Evolutionary conservation across 2,329 filamentous ascomycete species (phyloP), one percentile per base, ranked within the genome.

Genomic region (Cladophialophora bantiana): DNA sequence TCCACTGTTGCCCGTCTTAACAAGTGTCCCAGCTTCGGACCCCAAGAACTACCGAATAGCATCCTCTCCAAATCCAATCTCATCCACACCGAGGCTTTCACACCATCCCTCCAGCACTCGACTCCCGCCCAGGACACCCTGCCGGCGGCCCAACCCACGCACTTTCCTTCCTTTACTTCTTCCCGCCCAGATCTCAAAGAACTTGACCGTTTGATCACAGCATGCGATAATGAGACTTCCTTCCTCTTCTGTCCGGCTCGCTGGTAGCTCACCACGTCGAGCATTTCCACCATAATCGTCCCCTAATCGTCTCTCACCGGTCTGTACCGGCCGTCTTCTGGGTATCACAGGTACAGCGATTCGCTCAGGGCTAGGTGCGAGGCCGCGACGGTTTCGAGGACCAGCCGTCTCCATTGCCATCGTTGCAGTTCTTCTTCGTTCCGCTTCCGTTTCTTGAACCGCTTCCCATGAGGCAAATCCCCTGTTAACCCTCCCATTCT

Each of bases 181-280:
- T 1, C 86, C 85, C n/a, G 86, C 85, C 95, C 94, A 98, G 10
- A 99, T 88, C 80, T 98, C 94, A 77, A 98, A 93, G 74, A 98
- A 98, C 76, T 95, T 95, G 78, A 98, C 90, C 73, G 88, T 96
- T 76, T 93, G 90, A 78, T 98, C 94, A 75, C 93, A 97, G 52
- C 92, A 91, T 15, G 94, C 94, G 61, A 99, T 90, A 18, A 97
- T 91, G 71, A 99, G 89, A 76, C 93, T 96, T 0, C 91, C 92
- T 73, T 94, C 91, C 70, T 88, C 85, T 4, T 83, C 81, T 0
- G 86, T 88, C 20, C 87, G 83, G 58, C 80, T 82, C 69, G 83
- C 83, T 78, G 83, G 85, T 55, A 82, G 79, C n/a, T 83, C 83
- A 64, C 84, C 82, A 76, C 77, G 66, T 74, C 67, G 73, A 34